Conservation (phyloP, 352 stramenopile genomes). For the Chrysophaeum taylorii region DNA sequence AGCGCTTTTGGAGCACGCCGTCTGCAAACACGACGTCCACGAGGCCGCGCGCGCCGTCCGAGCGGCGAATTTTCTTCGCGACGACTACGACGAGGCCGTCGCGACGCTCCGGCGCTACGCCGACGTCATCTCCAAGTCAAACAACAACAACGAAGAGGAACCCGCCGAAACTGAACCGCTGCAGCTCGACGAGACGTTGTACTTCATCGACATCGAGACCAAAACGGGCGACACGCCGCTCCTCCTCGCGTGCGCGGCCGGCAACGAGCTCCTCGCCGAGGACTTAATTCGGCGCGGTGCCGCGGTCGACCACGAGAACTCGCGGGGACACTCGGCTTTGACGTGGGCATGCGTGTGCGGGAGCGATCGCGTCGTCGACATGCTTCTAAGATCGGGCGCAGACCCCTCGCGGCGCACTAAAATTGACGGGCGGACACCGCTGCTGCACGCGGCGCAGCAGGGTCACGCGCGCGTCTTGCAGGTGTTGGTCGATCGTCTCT, state of each 20-base stretch:
- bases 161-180: not conserved
- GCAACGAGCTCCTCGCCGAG: not conserved
- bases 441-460: constrained; percentile 17
- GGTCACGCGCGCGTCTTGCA: constrained; percentile 7
- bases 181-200: not conserved
- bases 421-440: constrained; percentile 7
- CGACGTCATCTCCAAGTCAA: not conserved
- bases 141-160: not conserved
- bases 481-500: constrained; percentile 15
- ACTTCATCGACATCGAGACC: constrained; percentile 19
- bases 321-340: constrained; percentile 14
- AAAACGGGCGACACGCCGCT: constrained; percentile 18
- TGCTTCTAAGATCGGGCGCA: constrained; percentile 8
- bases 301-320: constrained; percentile 5
- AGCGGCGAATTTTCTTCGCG: not conserved
- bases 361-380: constrained; percentile 7
- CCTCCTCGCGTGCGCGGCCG: constrained; percentile 13
- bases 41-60: not conserved
- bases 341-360: constrained; percentile 22
- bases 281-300: constrained; percentile 9
- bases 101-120: not conserved
- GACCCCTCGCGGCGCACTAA: not conserved
- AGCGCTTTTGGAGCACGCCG: not conserved
- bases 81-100: not conserved
- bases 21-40: not conserved